These are phyloP conservation scores for Trichophyton mentagrophytes DNA, from an alignment of 2,329 filamentous ascomycete genomes.

Conservation along the genomic window DNA sequence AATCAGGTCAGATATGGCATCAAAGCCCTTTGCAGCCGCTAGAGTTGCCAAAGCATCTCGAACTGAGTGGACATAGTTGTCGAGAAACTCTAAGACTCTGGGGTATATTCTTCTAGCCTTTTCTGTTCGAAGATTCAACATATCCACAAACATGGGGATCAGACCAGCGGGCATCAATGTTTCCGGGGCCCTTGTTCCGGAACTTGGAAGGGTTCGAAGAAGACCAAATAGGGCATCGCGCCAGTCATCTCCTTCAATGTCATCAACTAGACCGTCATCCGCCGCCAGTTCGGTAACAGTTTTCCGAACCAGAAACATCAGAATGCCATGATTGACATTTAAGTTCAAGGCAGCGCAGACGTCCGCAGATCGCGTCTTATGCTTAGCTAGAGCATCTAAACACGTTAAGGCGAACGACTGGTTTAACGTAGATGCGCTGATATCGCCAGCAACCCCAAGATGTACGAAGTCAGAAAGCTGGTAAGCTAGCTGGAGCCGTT, in stretches of 20 bases:
- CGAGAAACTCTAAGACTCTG: constrained; percentile 73
- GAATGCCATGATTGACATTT: constrained; percentile 88
- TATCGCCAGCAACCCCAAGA: constrained; percentile 57
- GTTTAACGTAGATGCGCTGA: constrained; percentile 57
- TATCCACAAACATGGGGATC: constrained; percentile 79
- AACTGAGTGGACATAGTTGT: constrained; percentile 74
- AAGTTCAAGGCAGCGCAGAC: constrained; percentile 84
- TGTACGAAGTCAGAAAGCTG: constrained; percentile 88
- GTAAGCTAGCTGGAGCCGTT: constrained; percentile 76
- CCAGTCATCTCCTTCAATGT: constrained; percentile 71
- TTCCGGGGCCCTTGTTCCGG: constrained; percentile 58
- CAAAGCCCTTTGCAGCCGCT: constrained; percentile 69
- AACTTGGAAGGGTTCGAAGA: constrained; percentile 63
- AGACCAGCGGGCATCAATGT: constrained; percentile 81
- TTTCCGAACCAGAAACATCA: constrained; percentile 86
- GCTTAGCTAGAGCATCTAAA: constrained; percentile 73
- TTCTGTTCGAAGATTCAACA: constrained; percentile 67
- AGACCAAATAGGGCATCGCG: constrained; percentile 81
- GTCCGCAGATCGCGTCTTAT: constrained; percentile 63
- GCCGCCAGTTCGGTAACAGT: constrained; percentile 68
- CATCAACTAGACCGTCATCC: constrained; percentile 45
- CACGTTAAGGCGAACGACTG: constrained; percentile 72
- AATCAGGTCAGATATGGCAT: constrained; percentile 78
- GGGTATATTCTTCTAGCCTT: constrained; percentile 75
- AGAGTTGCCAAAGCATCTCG: constrained; percentile 74